Percentiles rank a stretch among this genome's conserved stretches.
phyloP scores from a whole-genome alignment of 1,139 yeast species.

The Taphrina communis region DNA sequence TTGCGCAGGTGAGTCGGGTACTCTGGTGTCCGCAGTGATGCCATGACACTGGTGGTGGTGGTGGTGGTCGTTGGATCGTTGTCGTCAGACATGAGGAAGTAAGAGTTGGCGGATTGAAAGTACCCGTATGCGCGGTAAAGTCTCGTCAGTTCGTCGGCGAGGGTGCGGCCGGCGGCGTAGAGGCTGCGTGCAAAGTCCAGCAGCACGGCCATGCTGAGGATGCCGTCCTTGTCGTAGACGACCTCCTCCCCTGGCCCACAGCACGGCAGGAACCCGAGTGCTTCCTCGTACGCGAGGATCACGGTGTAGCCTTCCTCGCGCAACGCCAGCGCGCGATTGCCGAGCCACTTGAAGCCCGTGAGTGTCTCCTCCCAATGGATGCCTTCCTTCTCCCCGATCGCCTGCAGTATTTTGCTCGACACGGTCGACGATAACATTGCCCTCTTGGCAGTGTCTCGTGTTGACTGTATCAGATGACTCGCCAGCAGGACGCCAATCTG shows the following conservation, averaged over 20 bases:
- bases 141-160: slow-evolving; percentile 59
- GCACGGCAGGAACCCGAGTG: slow-evolving; percentile 88
- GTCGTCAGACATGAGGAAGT: slow-evolving; percentile 66
- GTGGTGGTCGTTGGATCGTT: slow-evolving; percentile 49
- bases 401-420: slow-evolving; percentile 77
- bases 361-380: slow-evolving; percentile 77
- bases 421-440: slow-evolving; percentile 87
- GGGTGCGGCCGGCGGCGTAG: slow-evolving; percentile 52
- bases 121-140: slow-evolving; percentile 75
- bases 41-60: slow-evolving; percentile 41
- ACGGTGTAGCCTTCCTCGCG: slow-evolving; percentile 68
- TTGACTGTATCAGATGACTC: slow-evolving; percentile 55
- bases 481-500: slow-evolving; percentile 89
- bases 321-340: slow-evolving; percentile 79
- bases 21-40: slow-evolving; percentile 44
- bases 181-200: slow-evolving; percentile 66
- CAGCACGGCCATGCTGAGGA: slow-evolving; percentile 80
- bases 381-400: slow-evolving; percentile 69
- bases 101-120: slow-evolving; percentile 84
- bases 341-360: slow-evolving; percentile 98
- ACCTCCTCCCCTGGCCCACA: slow-evolving; percentile 50
- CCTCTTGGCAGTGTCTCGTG: slow-evolving; percentile 42
- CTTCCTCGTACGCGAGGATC: slow-evolving; percentile 94
- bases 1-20: slow-evolving; percentile 60
- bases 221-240: slow-evolving; percentile 94